Base-by-base conservation (phyloP, 2,329 filamentous ascomycete species). In the Diplodia sapinea region DNA sequence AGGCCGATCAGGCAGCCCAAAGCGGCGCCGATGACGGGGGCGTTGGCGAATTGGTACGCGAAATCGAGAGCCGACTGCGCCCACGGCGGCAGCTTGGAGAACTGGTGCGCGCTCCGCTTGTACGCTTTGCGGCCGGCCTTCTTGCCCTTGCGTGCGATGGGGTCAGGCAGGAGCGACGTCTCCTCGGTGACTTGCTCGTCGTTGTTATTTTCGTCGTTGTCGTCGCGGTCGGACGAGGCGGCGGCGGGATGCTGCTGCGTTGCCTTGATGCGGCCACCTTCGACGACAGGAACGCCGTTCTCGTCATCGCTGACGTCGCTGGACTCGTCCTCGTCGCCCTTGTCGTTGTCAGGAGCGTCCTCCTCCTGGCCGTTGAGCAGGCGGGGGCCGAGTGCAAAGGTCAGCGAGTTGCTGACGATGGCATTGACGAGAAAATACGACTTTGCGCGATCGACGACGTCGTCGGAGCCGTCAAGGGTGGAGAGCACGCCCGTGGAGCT, bases 391-490 rank as follows among this genome's bases (percentile, higher is more conserved):
- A 90, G 78, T 0, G 86, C 86, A 74, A 90, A 91, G 0, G 88
- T 90, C 68, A 90, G 76, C 64, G 84, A 86, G 72, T 88, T 89
- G 51, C 83, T 84, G 11, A 90, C 81, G 66, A 89, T 89, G 3
- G 88, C 84, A 70, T 88, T 89, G 68, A 91, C 84, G 3, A 91
- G 77, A 72, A 91, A 89, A 74, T 89, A 91, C 15, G 85, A 86
- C 73, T 89, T 87, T 7, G 87, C 87, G 11, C 88, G 81, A 65
- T 85, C 82, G 13, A 90, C 79, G 0, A 86, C 86, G 3, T 79
- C 78, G 1, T 76, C 71, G 2, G 78, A 75, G 1, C 80, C 74
- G 70, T 84, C 79, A 75, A 82, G 72, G 71, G 82, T 70, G 69
- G 77, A 69, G 7, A 90, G 78, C 31, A 89, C 85, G 2, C 86